Base-by-base conservation (phyloP, 768 basidiomycete species). In the Tricholomella constricta region DNA sequence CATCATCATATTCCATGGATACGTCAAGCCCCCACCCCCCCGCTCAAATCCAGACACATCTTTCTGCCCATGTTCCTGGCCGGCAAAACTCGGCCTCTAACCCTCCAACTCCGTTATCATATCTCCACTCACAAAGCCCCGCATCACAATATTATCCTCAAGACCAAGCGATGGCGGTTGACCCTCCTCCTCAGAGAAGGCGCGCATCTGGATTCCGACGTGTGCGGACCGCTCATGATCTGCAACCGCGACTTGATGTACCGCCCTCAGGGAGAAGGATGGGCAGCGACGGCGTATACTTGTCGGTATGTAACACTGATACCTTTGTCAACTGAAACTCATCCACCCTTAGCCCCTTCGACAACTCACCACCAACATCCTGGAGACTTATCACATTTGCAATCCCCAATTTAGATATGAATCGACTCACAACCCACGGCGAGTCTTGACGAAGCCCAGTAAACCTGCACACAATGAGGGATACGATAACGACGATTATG, bases 401-500 rank as follows among this genome's bases (percentile, higher is more conserved):
- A 98, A 98, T 68, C 91, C 95, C 10, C 77, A 83, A 57, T 99
- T 98, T 78, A 84, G 89, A 66, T 99, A 99, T 69, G 97, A 98
- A 71, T 89, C 91, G 2, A 75, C 89, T 2, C 91, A 91, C 69
- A 99, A 99, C 72, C 97, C 97, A 6, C 83, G 97, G 43, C 85
- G 97, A 45, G 97, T 99, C 15, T 79, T 99, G 53, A 99, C 97
- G 20, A 99, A 99, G 69, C 97, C 97, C 17, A 94, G 91, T 76
- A 97, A 97, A 68, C 91, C 94, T 0, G 80, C 83, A 0, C 91
- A 96, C 68, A 99, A 99, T 69, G 95, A 98, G 55, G 96, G 96
- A 2, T 97, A 87, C 61, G 97, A 99, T 72, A 99, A 99, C 63
- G 96, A 98, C 62, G 97, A 99, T 69, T 96, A 94, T 63, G 97